Percentiles rank a stretch among this genome's conserved stretches.
Conservation (phyloP, 176 grass and related monocot species). For the Pharus latifolius region DNA sequence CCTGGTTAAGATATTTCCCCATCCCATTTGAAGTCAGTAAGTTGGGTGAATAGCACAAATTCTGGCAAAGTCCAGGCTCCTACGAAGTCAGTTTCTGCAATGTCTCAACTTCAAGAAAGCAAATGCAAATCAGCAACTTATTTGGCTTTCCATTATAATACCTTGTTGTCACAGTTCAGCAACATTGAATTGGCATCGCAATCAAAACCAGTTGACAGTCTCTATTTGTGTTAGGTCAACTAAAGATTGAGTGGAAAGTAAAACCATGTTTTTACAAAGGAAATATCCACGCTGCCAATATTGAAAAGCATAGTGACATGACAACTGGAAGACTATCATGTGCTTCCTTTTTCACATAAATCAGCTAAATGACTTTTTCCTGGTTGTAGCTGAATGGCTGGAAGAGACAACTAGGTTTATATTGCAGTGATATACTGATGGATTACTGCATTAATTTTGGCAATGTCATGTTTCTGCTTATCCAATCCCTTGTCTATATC, state of each 20-base stretch:
- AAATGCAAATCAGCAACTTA: slow-evolving; percentile 2
- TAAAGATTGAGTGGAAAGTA: not conserved
- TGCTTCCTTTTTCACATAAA: too few species aligned
- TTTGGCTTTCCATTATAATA: not conserved
- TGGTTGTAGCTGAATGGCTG: too few species aligned
- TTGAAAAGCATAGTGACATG: not conserved
- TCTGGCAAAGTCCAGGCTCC: not conserved
- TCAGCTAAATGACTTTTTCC: too few species aligned
- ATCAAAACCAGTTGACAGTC: not conserved
- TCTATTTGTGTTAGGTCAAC: not conserved
- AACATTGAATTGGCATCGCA: not conserved
- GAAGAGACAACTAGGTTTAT: too few species aligned
- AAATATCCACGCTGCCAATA: not conserved
- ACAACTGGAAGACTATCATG: slow-evolving; percentile 1
- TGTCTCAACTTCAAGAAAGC: not conserved
- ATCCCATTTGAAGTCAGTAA: slow-evolving; percentile 50
- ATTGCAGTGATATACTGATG: too few species aligned
- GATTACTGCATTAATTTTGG: too few species aligned
- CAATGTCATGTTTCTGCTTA: too few species aligned
- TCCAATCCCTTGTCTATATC: too few species aligned
- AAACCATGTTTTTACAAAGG: not conserved
- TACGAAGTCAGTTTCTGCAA: slow-evolving; percentile 11
- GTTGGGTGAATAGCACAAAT: not conserved
- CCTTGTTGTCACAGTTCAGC: not conserved
- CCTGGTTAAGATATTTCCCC: slow-evolving; percentile 60